Evolutionary conservation across 179 eudicot genomes (phyloP).

Genomic region (Camellia oleifera): DNA sequence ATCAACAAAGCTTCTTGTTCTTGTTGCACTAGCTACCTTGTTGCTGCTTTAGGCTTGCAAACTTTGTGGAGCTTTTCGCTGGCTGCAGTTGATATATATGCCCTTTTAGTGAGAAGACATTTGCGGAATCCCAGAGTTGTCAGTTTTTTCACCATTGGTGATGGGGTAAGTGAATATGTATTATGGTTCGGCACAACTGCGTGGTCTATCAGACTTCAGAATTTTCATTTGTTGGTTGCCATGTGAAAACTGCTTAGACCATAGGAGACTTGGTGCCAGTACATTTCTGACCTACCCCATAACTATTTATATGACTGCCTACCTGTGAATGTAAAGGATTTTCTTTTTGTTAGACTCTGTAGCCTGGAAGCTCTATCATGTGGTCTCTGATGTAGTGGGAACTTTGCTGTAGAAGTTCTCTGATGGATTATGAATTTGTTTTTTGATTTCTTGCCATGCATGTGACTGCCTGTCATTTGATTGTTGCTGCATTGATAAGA

Average conservation of each 20-base stretch:
- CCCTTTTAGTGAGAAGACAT: constrained; percentile 55
- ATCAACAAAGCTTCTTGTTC: neutral
- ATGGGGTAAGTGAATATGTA: constrained; percentile 53
- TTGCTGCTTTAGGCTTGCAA: constrained; percentile 68
- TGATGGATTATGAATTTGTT: neutral
- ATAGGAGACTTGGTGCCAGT: neutral
- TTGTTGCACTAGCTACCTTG: constrained; percentile 49
- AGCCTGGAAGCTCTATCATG: neutral
- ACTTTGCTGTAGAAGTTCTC: neutral
- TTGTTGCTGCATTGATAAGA: neutral
- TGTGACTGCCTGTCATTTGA: neutral
- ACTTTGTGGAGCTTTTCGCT: constrained; percentile 62
- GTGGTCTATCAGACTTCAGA: neutral
- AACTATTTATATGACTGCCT: neutral
- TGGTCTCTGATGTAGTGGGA: neutral
- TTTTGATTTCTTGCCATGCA: neutral
- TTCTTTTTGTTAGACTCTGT: neutral
- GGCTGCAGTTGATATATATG: constrained; percentile 51
- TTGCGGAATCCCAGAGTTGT: constrained; percentile 40
- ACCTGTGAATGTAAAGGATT: neutral
- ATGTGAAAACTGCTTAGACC: neutral
- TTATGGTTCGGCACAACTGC: neutral
- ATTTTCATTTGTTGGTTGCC: neutral
- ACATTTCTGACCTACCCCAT: too few relatives aligned
- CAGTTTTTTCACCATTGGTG: constrained; percentile 57